Base-by-base conservation (phyloP, 257 asterid species). In the Lavandula angustifolia region DNA sequence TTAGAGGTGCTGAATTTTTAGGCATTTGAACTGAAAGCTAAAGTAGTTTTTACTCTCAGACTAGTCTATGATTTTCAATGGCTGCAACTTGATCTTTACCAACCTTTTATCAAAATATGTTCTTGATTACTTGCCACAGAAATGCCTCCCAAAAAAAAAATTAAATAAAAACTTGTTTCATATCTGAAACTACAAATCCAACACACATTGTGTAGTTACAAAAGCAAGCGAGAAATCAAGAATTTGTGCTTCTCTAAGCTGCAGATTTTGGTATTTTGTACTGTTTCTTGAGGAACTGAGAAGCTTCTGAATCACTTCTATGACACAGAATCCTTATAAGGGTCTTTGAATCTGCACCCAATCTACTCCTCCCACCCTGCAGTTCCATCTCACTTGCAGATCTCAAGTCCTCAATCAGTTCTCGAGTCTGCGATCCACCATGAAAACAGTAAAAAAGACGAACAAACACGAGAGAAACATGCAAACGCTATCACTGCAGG, bases 221-320 rank as follows among this genome's bases (percentile, higher is more conserved):
- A n/a, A 54, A 32, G 4, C 3, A 50, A 35, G 13, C 38, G 3
- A 33, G 10, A 31, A 7, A 38, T 3, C 41, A 2, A 37, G 0
- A 5, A 7, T 1, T 37, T 7, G 42, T 8, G 10, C 12, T 1
- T 3, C 12, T 53, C 82, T 81, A 78, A 58, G 79, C 75, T 49
- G 78, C 70, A 60, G 91, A 78, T 76, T 89, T 92, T 0, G 99
- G 97, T 76, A 92, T 92, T 69, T 78, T 92, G 80, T 82, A 89
- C 60, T 92, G 96, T 76, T 92, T 90, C 87, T 92, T 92, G 80
- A 92, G 90, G 82, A 92, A 92, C 69, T 89, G 97, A 41, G 99
- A 92, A 22, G 96, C 89, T 79, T 89, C 99, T 2, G 99, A 84
- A 64, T 92, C 99, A 60, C 81, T 71, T 62, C 96, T 76, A 63